A percentile compares a stretch with the other conserved stretches of the same genome.
These are phyloP conservation scores for Malassezia furfur DNA, from an alignment of 1,284 basidiomycete genomes.

Conservation along the genomic window DNA sequence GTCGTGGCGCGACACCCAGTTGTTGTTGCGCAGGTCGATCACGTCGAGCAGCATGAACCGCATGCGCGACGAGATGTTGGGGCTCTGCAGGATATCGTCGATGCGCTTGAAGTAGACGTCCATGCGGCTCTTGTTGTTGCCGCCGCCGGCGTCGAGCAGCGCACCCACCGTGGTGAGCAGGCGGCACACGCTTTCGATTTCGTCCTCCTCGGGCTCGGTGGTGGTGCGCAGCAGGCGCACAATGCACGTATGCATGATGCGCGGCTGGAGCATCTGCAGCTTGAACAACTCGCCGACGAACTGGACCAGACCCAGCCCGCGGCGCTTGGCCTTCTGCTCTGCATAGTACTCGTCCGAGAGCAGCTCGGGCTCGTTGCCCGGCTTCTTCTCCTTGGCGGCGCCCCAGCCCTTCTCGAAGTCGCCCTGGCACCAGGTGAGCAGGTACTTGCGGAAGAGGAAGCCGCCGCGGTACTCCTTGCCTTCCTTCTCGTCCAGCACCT, in stretches of 20 bases:
- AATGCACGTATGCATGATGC: conserved; percentile 93
- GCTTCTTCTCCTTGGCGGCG: conserved; percentile 51
- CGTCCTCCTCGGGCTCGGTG: conserved; percentile 89
- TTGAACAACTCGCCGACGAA: conserved; percentile 98
- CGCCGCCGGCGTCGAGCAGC: conserved; percentile 56
- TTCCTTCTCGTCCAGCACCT: conserved; percentile 57
- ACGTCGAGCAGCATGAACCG: conserved; percentile 92
- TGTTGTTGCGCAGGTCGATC: conserved; percentile 72
- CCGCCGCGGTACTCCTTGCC: conserved; percentile 78
- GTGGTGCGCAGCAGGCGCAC: conserved; percentile 86
- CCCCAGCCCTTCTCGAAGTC: conserved; percentile 81
- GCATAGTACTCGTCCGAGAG: conserved; percentile 96
- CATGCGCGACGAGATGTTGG: conserved; percentile 72
- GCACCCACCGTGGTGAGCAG: conserved; percentile 79
- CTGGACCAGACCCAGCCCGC: conserved; percentile 88
- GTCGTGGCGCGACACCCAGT: conserved; percentile 67
- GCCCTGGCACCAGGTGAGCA: conserved; percentile 83
- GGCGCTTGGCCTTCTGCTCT: conserved; percentile 90
- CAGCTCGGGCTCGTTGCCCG: conserved; percentile 50
- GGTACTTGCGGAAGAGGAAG: conserved; percentile 75
- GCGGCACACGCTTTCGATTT: conserved; percentile 91
- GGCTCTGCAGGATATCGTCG: conserved; percentile 62
- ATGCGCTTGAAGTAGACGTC: conserved; percentile 87
- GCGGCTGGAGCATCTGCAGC: conserved; percentile 82
- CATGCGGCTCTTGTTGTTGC: conserved; percentile 63